These are phyloP conservation scores for Paecilomyces dactylethromorphus DNA, from an alignment of 2,329 filamentous ascomycete species.

Conservation along the genomic window DNA sequence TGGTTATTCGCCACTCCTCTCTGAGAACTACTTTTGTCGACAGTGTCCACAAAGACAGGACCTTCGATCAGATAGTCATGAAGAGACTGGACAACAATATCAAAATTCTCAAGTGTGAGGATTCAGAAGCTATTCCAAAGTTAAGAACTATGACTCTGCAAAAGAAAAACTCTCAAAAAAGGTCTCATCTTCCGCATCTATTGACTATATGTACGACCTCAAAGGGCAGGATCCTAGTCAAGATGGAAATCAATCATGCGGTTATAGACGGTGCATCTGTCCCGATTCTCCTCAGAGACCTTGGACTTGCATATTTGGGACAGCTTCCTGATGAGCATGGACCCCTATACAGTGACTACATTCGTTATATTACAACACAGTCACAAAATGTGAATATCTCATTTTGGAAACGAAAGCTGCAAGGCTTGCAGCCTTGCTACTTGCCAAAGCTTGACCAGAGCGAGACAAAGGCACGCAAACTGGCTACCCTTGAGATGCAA, in stretches of 20 bases:
- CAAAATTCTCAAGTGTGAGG: slow-evolving; percentile 22
- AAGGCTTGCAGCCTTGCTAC: slow-evolving; percentile 25
- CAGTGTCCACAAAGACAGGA: slow-evolving; percentile 24
- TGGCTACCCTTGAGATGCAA: slow-evolving; percentile 19
- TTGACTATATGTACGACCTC: slow-evolving; percentile 26
- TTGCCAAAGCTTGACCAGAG: slow-evolving; percentile 11
- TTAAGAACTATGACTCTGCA: slow-evolving; percentile 21
- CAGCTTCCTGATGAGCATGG: slow-evolving; percentile 19
- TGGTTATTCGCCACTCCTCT: slow-evolving; percentile 26
- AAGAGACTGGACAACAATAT: slow-evolving; percentile 18
- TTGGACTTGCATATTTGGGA: slow-evolving; percentile 24
- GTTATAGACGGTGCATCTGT: slow-evolving; percentile 31
- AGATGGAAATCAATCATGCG: slow-evolving; percentile 32
- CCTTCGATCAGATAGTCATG: slow-evolving; percentile 33
- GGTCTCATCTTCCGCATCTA: slow-evolving; percentile 26
- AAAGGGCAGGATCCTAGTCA: slow-evolving; percentile 23
- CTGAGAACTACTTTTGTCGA: slow-evolving; percentile 29
- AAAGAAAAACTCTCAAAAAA: slow-evolving; percentile 16
- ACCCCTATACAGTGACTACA: slow-evolving; percentile 31
- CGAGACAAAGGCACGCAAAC: slow-evolving; percentile 10
- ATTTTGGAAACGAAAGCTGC: slow-evolving; percentile 31
- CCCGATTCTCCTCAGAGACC: slow-evolving; percentile 24
- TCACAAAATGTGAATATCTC: slow-evolving; percentile 17
- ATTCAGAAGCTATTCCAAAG: slow-evolving; percentile 19
- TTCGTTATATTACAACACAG: slow-evolving; percentile 24